Conservation (phyloP, 176 grass and related monocot species). For the Phoenix roebelenii region DNA sequence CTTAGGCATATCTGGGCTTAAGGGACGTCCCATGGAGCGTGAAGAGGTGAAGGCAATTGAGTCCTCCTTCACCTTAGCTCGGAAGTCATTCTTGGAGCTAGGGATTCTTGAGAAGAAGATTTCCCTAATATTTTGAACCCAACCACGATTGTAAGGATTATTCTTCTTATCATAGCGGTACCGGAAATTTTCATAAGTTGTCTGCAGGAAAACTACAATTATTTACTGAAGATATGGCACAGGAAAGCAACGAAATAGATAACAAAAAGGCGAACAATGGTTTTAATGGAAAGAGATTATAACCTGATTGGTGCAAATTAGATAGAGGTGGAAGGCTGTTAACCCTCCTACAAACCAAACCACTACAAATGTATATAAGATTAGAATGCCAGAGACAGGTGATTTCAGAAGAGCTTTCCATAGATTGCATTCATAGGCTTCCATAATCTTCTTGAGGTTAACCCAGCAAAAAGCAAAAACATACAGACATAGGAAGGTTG, state of each 20-base stretch:
- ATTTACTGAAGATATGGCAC: background rate
- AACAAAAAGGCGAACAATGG: background rate
- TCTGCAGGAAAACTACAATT: slow-evolving; percentile 3
- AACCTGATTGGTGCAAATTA: slow-evolving; percentile 40
- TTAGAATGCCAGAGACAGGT: slow-evolving; percentile 28
- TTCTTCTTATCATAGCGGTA: slow-evolving; percentile 22
- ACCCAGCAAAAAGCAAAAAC: slow-evolving; percentile 26
- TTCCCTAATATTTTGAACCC: slow-evolving; percentile 12
- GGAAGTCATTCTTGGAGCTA: slow-evolving; percentile 20
- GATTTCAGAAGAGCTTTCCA: slow-evolving; percentile 26
- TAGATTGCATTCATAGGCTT: slow-evolving; percentile 20
- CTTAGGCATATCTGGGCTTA: slow-evolving; percentile 18
- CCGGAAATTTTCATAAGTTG: slow-evolving; percentile 28
- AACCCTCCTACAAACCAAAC: slow-evolving; percentile 39
- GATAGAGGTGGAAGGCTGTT: slow-evolving; percentile 29
- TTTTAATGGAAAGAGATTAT: background rate
- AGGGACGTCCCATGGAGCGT: background rate
- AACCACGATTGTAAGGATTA: slow-evolving; percentile 20
- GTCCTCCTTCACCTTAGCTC: slow-evolving; percentile 25
- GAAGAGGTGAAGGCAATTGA: slow-evolving; percentile 16
- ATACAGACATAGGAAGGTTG: slow-evolving; percentile 27
- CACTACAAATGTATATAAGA: slow-evolving; percentile 26
- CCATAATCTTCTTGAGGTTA: slow-evolving; percentile 23
- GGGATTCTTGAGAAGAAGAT: slow-evolving; percentile 21
- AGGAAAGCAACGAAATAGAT: background rate